Evolutionary conservation across 352 stramenopile genomes (phyloP).

Genomic region (Phytophthora crassamura): DNA sequence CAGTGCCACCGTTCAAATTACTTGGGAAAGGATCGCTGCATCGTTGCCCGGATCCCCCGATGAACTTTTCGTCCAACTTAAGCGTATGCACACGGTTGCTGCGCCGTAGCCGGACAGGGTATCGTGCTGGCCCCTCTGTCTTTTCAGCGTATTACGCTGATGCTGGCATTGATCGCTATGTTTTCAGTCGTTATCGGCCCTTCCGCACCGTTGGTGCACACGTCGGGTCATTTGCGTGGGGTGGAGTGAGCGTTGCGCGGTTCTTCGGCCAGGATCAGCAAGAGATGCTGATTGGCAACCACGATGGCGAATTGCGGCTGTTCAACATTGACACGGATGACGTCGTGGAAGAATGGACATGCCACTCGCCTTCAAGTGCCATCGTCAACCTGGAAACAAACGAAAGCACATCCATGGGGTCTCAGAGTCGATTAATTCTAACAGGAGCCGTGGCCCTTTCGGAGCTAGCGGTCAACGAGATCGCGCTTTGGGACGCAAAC

Average conservation of each 20-base stretch:
- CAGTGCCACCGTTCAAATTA: slow-evolving; percentile 87
- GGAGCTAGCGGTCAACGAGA: slow-evolving; percentile 57
- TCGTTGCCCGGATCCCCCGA: slow-evolving; percentile 75
- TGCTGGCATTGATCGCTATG: slow-evolving; percentile 76
- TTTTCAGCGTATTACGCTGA: slow-evolving; percentile 67
- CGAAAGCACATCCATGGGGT: slow-evolving; percentile 57
- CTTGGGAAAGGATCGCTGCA: slow-evolving; percentile 62
- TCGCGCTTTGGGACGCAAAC: slow-evolving; percentile 80
- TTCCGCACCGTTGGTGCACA: slow-evolving; percentile 69
- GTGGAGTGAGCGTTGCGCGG: slow-evolving; percentile 61
- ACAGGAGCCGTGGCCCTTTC: slow-evolving; percentile 61
- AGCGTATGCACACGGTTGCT: slow-evolving; percentile 75
- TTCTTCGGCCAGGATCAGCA: slow-evolving; percentile 72
- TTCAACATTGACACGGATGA: slow-evolving; percentile 71
- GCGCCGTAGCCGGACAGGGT: slow-evolving; percentile 56
- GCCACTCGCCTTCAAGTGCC: slow-evolving; percentile 71
- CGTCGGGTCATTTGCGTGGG: slow-evolving; percentile 56
- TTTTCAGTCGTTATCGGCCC: slow-evolving; percentile 80
- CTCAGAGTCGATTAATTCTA: slow-evolving; percentile 60
- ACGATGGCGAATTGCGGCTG: slow-evolving; percentile 68
- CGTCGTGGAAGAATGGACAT: slow-evolving; percentile 79
- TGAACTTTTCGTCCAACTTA: slow-evolving; percentile 48
- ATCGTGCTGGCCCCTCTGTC: slow-evolving; percentile 46
- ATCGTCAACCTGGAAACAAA: slow-evolving; percentile 81
- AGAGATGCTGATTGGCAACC: slow-evolving; percentile 77